A percentile compares a stretch with the other conserved stretches of the same genome.
Conservation (phyloP, 331 rosid genomes). For the Pyracantha coccinea region DNA sequence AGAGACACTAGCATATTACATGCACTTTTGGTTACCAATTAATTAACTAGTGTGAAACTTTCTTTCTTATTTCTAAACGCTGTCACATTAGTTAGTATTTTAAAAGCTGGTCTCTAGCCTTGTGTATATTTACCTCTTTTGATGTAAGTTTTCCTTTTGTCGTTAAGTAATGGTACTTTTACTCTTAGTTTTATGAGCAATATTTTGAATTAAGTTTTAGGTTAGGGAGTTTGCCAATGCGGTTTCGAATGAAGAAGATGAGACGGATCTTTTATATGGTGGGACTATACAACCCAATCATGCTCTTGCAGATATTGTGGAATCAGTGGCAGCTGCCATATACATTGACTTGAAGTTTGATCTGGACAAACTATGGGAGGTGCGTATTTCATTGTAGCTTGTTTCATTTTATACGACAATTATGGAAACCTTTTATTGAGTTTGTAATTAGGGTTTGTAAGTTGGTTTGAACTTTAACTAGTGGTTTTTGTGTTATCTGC, state of each 20-base stretch:
- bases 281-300: constrained; percentile 63
- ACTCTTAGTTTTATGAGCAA: background rate
- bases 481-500: background rate
- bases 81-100: too few species aligned
- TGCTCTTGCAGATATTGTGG: constrained; percentile 75
- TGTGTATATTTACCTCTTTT: too few species aligned
- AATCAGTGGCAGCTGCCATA: constrained; percentile 64
- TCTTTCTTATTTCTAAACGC: too few species aligned
- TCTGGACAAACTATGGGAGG: constrained; percentile 55
- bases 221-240: constrained; percentile 37
- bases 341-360: constrained; percentile 46
- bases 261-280: constrained; percentile 23
- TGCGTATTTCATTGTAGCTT: constrained; percentile 12
- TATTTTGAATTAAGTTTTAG: constrained; percentile 10
- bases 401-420: background rate
- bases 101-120: background rate
- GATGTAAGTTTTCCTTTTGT: background rate
- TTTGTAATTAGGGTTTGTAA: background rate
- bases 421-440: background rate
- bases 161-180: background rate
- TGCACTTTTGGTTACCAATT: too few species aligned
- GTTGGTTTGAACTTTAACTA: too few species aligned
- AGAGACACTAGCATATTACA: too few species aligned
- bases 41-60: too few species aligned
- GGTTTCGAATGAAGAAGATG: constrained; percentile 20